phyloP scores from a whole-genome alignment of 768 basidiomycete species.

The Crucibulum laeve region DNA sequence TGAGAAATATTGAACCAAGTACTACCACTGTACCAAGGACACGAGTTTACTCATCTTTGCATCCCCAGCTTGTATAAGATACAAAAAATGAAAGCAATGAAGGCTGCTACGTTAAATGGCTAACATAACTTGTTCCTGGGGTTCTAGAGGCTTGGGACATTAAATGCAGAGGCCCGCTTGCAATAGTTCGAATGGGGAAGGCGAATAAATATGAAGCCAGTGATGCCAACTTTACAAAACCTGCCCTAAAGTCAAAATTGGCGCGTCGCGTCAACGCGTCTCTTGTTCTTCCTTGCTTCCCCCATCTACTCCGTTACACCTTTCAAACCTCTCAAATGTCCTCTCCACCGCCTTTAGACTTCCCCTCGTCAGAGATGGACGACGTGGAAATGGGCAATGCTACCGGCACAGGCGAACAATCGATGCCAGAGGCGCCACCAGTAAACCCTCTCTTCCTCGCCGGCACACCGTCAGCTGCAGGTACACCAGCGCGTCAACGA shows the following conservation, averaged over 20 bases:
- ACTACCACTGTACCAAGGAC: too few relatives aligned
- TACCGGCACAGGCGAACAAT: conserved; percentile 24
- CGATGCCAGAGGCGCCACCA: conserved; percentile 36
- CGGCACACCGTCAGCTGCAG: conserved; percentile 47
- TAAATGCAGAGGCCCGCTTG: too few relatives aligned
- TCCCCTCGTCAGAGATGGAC: conserved; percentile 57
- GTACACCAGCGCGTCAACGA: conserved; percentile 41
- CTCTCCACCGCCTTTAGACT: conserved; percentile 60
- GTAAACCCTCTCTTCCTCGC: conserved; percentile 49
- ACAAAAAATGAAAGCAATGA: too few relatives aligned
- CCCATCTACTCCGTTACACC: conserved; percentile 3
- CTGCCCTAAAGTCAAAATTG: conserved; percentile 45
- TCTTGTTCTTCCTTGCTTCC: conserved; percentile 12
- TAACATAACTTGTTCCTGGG: too few relatives aligned
- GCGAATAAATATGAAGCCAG: too few relatives aligned
- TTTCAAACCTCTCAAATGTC: conserved; percentile 38
- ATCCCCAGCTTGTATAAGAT: too few relatives aligned
- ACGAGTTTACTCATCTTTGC: too few relatives aligned
- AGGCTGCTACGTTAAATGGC: too few relatives aligned
- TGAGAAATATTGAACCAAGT: too few relatives aligned
- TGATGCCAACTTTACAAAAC: conserved; percentile 7
- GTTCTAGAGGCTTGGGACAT: too few relatives aligned
- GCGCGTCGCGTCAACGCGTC: conserved; percentile 58
- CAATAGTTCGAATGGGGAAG: too few relatives aligned
- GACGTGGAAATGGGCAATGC: conserved; percentile 50